A percentile compares a stretch with the other conserved stretches of the same genome.
Conservation (phyloP, 768 basidiomycete species). For the Leccinum uliginosum region DNA sequence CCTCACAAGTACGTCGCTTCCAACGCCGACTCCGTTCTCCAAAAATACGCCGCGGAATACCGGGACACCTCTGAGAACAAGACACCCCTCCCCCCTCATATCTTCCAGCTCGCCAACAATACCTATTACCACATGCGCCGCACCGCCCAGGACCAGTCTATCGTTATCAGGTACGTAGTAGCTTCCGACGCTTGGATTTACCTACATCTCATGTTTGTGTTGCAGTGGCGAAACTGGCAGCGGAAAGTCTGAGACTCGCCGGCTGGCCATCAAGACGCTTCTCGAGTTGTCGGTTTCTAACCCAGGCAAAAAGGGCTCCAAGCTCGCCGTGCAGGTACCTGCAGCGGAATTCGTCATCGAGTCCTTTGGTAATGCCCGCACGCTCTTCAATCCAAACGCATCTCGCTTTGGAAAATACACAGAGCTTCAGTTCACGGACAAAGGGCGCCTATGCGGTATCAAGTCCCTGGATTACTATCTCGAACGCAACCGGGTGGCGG, state of each 20-base stretch:
- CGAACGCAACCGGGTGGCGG: slow-evolving; percentile 85
- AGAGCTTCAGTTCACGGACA: slow-evolving; percentile 93
- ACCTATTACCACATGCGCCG: slow-evolving; percentile 95
- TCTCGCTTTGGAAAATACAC: slow-evolving; percentile 98
- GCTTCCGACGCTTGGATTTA: not conserved
- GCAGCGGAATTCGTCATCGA: slow-evolving; percentile 96
- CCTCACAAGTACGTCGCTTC: slow-evolving; percentile 86
- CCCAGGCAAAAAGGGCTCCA: slow-evolving; percentile 91
- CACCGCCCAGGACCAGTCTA: slow-evolving; percentile 88
- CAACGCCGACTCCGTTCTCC: slow-evolving; percentile 79
- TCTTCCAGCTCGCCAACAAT: slow-evolving; percentile 88
- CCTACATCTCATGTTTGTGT: slow-evolving; percentile 1
- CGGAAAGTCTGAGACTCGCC: slow-evolving; percentile 88
- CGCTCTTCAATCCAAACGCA: slow-evolving; percentile 89
- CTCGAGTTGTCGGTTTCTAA: slow-evolving; percentile 87
- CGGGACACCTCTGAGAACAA: slow-evolving; percentile 66
- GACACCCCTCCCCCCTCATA: slow-evolving; percentile 69
- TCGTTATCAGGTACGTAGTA: slow-evolving; percentile 73
- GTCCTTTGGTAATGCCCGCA: slow-evolving; percentile 91
- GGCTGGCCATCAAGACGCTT: slow-evolving; percentile 85
- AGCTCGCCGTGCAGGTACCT: slow-evolving; percentile 81
- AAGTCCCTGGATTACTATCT: slow-evolving; percentile 98
- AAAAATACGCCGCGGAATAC: slow-evolving; percentile 85
- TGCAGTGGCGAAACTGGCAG: slow-evolving; percentile 86
- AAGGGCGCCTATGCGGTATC: slow-evolving; percentile 81